These are phyloP conservation scores for Hypoxylon sp. DNA, from an alignment of 2,329 filamentous ascomycete species.

Conservation along the genomic window DNA sequence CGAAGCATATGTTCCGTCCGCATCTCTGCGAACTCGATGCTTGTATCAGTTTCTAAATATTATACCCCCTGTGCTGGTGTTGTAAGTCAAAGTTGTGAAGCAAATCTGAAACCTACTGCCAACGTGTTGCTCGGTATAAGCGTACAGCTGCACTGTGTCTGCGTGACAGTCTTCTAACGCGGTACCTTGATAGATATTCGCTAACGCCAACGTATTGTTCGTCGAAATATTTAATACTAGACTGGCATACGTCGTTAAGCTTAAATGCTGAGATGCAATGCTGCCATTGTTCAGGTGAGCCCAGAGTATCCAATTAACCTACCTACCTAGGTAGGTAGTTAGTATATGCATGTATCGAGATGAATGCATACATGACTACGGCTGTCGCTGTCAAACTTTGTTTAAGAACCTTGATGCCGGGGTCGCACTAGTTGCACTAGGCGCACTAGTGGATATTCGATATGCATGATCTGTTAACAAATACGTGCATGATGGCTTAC, in stretches of 20 bases:
- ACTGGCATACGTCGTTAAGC: background rate
- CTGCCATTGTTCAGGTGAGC: background rate
- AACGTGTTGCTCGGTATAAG: constrained; percentile 20
- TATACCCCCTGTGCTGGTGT: background rate
- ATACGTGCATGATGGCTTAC: constrained; percentile 14
- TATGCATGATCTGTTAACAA: constrained; percentile 17
- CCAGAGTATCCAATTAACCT: too few relatives aligned
- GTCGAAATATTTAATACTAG: background rate
- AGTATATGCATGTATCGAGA: background rate
- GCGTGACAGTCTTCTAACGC: constrained; percentile 16
- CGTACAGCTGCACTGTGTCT: background rate
- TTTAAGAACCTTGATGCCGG: constrained; percentile 2
- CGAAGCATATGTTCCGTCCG: background rate
- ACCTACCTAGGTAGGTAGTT: too few relatives aligned
- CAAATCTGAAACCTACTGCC: constrained; percentile 59
- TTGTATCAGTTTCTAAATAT: background rate
- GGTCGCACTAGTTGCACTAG: constrained; percentile 3
- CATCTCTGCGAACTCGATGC: background rate
- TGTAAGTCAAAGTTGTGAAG: constrained; percentile 52
- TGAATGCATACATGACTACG: constrained; percentile 1
- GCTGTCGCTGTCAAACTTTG: background rate
- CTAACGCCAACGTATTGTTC: background rate
- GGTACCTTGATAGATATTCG: background rate
- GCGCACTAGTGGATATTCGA: constrained; percentile 5
- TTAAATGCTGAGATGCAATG: background rate